Base-by-base conservation (phyloP, 78 protist species). In the Dictyostelium capitatum region DNA sequence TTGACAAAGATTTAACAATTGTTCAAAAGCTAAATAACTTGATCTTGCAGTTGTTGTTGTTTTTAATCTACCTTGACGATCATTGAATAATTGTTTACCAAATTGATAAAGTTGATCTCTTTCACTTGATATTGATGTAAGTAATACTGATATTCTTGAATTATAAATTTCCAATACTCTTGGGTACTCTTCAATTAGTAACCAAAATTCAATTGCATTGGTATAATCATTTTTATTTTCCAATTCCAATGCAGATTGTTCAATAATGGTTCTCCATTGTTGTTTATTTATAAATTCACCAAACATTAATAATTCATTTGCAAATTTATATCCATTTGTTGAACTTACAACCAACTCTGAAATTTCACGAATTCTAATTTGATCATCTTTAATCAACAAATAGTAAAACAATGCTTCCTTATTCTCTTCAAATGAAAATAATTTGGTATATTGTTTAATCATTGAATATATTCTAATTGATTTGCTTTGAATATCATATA, bases 81-180 rank as follows among this genome's bases (percentile, higher is more conserved):
- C 77, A 43, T 41, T 85, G 62, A 74, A 85, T 30, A 85, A 75
- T 25, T 77, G 54, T n/a, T 56, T 37, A n/a, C 93, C 93, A 77
- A 70, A 87, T 64, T 74, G 41, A 51, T 54, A 87, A 1, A 87
- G 23, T 77, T 87, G 83, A 12, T 59, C 72, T 41, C 74, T 56
- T 37, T 77, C 93, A 48, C 28, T 37, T 19, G 84, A 87, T 20
- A 25, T n/a, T 15, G 72, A 20, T 4, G 75, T 64, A 5, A 87
- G 28, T 6, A 87, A 23, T 20, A 54, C 30, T n/a, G 93, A 74
- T 28, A 87, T 64, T 46, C 79, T 59, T 28, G 50, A 77, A 28
- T 87, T 87, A 50, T 64, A 87, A 20, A 87, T 41, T 11, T 87
- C 93, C 6, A 87, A 50, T 3, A 87, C 93, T 41, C 93, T 51